Conservation (phyloP, 1,284 basidiomycete species). For the Cystobasidium slooffiae region DNA sequence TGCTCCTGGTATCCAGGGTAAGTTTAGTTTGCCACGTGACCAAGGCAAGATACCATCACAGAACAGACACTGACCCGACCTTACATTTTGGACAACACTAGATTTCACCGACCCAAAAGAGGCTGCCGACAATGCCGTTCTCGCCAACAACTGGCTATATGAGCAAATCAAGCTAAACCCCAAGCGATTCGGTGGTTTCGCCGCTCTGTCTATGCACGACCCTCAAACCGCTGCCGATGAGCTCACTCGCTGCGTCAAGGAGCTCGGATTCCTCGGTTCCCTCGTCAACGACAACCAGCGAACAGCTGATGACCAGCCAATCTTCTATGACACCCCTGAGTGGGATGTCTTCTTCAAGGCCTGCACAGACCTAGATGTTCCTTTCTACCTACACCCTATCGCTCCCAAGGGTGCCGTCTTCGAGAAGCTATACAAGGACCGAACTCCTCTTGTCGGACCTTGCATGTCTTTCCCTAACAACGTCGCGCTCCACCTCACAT, state of each 20-base stretch:
- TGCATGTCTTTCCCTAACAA: slow-evolving; percentile 56
- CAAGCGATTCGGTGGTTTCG: slow-evolving; percentile 56
- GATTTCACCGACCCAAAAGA: slow-evolving; percentile 52
- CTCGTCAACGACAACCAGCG: slow-evolving; percentile 53
- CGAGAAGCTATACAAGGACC: slow-evolving; percentile 54
- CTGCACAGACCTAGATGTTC: slow-evolving; percentile 54
- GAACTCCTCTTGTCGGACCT: slow-evolving; percentile 56
- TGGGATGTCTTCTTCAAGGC: slow-evolving; percentile 55
- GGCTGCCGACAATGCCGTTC: slow-evolving; percentile 49
- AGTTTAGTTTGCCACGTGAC: neutral
- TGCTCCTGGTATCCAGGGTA: slow-evolving; percentile 52
- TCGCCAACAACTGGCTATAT: slow-evolving; percentile 53
- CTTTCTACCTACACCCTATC: slow-evolving; percentile 57
- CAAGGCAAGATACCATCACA: neutral
- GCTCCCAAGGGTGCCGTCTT: slow-evolving; percentile 55
- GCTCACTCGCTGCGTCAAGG: slow-evolving; percentile 54
- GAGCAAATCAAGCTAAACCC: slow-evolving; percentile 52
- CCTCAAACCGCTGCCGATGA: slow-evolving; percentile 54
- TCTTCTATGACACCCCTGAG: slow-evolving; percentile 53
- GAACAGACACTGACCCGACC: neutral
- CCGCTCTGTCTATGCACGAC: slow-evolving; percentile 56
- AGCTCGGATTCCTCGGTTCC: slow-evolving; percentile 52
- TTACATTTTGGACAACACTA: neutral
- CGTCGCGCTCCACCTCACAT: slow-evolving; percentile 55
- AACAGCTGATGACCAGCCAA: slow-evolving; percentile 49